Percentiles rank a stretch among this genome's conserved stretches.
These are phyloP conservation scores for Boletellus sp. DNA, from an alignment of 768 basidiomycete species.

Conservation along the genomic window DNA sequence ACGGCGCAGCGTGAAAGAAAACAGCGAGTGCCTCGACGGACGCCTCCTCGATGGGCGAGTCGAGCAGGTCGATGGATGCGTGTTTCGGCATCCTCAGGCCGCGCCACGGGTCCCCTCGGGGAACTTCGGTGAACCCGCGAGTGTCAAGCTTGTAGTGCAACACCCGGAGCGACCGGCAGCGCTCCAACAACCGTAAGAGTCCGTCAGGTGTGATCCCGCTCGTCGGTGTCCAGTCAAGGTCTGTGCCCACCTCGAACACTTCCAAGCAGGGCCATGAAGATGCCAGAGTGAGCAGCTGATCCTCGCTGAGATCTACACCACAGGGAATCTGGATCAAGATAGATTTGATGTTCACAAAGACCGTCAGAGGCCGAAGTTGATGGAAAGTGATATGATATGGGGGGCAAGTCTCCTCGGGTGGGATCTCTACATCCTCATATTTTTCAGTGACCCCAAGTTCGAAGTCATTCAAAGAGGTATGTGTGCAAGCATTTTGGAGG, in stretches of 20 bases:
- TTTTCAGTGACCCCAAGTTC: neutral
- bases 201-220: conserved; percentile 10
- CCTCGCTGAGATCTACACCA: conserved; percentile 3
- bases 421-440: neutral
- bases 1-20: conserved; percentile 15
- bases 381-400: neutral
- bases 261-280: conserved; percentile 15
- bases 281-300: conserved; percentile 8
- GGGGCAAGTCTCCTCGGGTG: neutral
- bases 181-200: conserved; percentile 11
- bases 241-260: neutral
- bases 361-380: conserved; percentile 1
- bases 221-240: conserved; percentile 1
- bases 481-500: neutral
- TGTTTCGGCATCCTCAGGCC: conserved; percentile 1
- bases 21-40: conserved; percentile 9
- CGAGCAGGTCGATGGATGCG: neutral
- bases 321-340: conserved; percentile 2
- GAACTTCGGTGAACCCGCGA: conserved; percentile 6
- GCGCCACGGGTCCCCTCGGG: conserved; percentile 9
- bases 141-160: conserved; percentile 5
- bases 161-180: conserved; percentile 8
- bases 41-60: conserved; percentile 5
- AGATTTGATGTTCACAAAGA: conserved; percentile 4
- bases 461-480: neutral